These are phyloP conservation scores for Dunaliella salina DNA, from an alignment of 163 green algal genomes.

Conservation along the genomic window DNA sequence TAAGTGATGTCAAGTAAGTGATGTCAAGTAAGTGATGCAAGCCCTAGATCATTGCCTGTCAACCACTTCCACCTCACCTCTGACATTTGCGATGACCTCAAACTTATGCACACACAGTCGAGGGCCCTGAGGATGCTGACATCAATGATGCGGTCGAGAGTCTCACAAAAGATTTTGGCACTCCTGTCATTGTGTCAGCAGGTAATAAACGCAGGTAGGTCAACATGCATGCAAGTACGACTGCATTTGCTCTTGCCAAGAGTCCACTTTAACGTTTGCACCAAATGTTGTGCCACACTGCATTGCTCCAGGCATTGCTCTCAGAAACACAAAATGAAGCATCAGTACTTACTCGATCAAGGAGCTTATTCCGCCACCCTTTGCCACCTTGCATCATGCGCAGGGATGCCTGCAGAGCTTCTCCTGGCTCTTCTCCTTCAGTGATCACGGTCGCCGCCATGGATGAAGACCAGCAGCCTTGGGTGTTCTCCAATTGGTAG, in stretches of 20 bases:
- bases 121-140: not conserved
- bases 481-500: not conserved
- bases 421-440: not conserved
- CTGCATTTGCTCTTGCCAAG: not conserved
- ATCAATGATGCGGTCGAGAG: not conserved
- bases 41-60: not conserved
- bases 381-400: too few relatives aligned
- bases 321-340: too few relatives aligned
- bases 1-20: too few relatives aligned
- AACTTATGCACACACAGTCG: not conserved
- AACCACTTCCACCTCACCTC: not conserved
- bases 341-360: too few relatives aligned
- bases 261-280: not conserved
- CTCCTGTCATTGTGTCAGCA: not conserved
- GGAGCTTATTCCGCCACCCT: too few relatives aligned
- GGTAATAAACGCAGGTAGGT: not conserved
- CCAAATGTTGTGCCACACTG: too few relatives aligned
- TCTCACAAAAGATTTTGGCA: not conserved
- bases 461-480: not conserved
- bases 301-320: too few relatives aligned
- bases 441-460: not conserved
- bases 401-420: not conserved
- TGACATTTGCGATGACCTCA: too few relatives aligned
- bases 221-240: not conserved
- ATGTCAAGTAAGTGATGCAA: not conserved